phyloP scores from a whole-genome alignment of 495 filamentous ascomycete genomes.

The Penicillium angulare region DNA sequence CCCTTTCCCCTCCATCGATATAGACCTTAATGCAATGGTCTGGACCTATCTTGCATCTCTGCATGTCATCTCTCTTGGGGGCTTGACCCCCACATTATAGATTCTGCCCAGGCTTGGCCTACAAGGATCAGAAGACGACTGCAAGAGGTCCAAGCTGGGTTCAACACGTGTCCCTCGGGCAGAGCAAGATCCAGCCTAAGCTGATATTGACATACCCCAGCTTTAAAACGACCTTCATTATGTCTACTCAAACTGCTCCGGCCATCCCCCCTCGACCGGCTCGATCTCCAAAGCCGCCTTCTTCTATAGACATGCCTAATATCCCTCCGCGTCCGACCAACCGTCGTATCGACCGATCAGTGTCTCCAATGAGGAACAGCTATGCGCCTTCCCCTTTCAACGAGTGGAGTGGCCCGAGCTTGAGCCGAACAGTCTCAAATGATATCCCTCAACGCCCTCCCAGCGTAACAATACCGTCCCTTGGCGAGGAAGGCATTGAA shows the following conservation, averaged over 20 bases:
- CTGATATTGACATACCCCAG: slow-evolving; percentile 15
- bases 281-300: slow-evolving; percentile 44
- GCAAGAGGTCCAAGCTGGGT: slow-evolving; percentile 9
- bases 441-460: slow-evolving; percentile 61
- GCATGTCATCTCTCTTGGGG: slow-evolving; percentile 15
- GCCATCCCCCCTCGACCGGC: slow-evolving; percentile 50
- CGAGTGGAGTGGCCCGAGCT: slow-evolving; percentile 52
- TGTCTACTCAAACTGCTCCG: slow-evolving; percentile 47
- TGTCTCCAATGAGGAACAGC: slow-evolving; percentile 72
- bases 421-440: slow-evolving; percentile 47
- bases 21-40: neutral
- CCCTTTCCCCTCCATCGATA: neutral
- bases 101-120: slow-evolving; percentile 7
- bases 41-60: slow-evolving; percentile 12
- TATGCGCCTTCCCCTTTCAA: slow-evolving; percentile 87
- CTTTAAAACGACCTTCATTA: slow-evolving; percentile 27
- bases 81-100: no score
- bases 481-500: slow-evolving; percentile 88
- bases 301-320: slow-evolving; percentile 40
- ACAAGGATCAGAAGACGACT: neutral
- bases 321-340: slow-evolving; percentile 69
- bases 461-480: slow-evolving; percentile 76
- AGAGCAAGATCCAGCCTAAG: slow-evolving; percentile 14
- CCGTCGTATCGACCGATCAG: slow-evolving; percentile 68
- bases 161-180: slow-evolving; percentile 9